These are phyloP conservation scores for Aegilops tauschii DNA, from an alignment of 176 grass and related monocot genomes.

Conservation along the genomic window DNA sequence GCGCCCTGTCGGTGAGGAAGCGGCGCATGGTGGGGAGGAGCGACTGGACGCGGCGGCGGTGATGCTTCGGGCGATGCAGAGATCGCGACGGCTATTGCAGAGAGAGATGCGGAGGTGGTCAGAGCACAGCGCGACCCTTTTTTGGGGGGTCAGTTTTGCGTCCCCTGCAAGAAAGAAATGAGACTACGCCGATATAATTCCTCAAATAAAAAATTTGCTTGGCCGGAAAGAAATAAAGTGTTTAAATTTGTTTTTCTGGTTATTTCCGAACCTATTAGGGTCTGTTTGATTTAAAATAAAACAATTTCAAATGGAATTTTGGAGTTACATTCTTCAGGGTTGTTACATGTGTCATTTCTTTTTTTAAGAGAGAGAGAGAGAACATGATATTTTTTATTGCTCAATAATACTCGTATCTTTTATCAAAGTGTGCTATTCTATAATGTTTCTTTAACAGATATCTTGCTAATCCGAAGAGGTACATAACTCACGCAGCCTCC, in stretches of 20 bases:
- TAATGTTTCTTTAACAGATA: no score
- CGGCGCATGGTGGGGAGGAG: conserved; percentile 47
- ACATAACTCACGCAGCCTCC: no score
- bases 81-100: conserved; percentile 21
- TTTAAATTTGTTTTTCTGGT: background rate
- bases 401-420: no score
- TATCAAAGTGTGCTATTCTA: no score
- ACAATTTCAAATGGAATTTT: no score
- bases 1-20: conserved; percentile 54
- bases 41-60: background rate
- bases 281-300: background rate
- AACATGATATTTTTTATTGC: no score
- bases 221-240: background rate
- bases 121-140: background rate
- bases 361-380: no score
- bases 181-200: background rate
- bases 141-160: conserved; percentile 9
- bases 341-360: no score
- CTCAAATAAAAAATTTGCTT: conserved; percentile 1
- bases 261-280: background rate
- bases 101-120: background rate
- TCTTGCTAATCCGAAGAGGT: no score
- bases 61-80: background rate
- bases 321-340: no score
- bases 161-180: conserved; percentile 36